phyloP scores from a whole-genome alignment of 1,284 basidiomycete genomes.

The Rhizoctonia solani region DNA sequence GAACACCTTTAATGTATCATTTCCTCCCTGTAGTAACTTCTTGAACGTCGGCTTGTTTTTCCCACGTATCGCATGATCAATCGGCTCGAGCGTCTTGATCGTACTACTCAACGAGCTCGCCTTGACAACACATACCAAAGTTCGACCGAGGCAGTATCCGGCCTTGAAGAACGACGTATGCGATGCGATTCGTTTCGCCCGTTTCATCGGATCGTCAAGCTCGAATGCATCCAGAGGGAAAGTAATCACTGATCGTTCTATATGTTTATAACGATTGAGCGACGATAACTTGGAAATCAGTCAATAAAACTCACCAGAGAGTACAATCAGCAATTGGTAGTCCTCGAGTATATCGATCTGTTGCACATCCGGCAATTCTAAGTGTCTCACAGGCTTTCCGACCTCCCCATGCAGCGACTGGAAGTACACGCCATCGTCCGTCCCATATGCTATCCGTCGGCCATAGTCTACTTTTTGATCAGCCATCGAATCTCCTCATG shows the following conservation, averaged over 20 bases:
- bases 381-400: slow-evolving; percentile 87
- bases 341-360: slow-evolving; percentile 98
- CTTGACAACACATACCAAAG: slow-evolving; percentile 98
- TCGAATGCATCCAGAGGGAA: slow-evolving; percentile 95
- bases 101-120: slow-evolving; percentile 92
- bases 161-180: slow-evolving; percentile 99
- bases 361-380: slow-evolving; percentile 86
- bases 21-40: slow-evolving; percentile 90
- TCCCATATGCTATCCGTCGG: slow-evolving; percentile 90
- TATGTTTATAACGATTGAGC: too few relatives aligned
- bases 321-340: slow-evolving; percentile 92
- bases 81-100: slow-evolving; percentile 96
- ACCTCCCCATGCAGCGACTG: slow-evolving; percentile 78
- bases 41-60: slow-evolving; percentile 91
- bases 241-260: slow-evolving; percentile 93
- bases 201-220: slow-evolving; percentile 88
- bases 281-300: too few relatives aligned
- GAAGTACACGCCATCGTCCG: slow-evolving; percentile 95
- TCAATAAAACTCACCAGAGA: slow-evolving; percentile 77
- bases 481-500: neutral
- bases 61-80: slow-evolving; percentile 84
- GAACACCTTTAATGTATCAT: slow-evolving; percentile 93
- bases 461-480: slow-evolving; percentile 79
- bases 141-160: slow-evolving; percentile 88
- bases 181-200: slow-evolving; percentile 92